These are phyloP conservation scores for Venturia asperata DNA, from an alignment of 2,329 filamentous ascomycete genomes.

Conservation along the genomic window DNA sequence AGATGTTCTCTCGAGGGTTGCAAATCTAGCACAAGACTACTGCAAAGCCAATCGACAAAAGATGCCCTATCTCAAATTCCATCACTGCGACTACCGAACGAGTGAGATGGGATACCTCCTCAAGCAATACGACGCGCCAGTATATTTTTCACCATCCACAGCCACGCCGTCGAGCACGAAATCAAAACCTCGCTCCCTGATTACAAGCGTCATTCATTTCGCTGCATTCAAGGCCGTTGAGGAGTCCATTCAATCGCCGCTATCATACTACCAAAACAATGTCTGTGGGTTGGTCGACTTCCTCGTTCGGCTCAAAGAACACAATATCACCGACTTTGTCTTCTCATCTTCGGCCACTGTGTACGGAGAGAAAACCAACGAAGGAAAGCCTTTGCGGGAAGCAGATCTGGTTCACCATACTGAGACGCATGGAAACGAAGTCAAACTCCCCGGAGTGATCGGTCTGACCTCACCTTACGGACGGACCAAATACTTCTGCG, in stretches of 20 bases:
- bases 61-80: constrained; percentile 8
- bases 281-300: constrained; percentile 57
- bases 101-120: constrained; percentile 5
- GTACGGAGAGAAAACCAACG: constrained; percentile 45
- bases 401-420: constrained; percentile 3
- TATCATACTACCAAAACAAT: constrained; percentile 63
- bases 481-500: constrained; percentile 60
- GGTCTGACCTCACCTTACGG: constrained; percentile 60
- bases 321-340: constrained; percentile 58
- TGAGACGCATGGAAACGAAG: constrained; percentile 26
- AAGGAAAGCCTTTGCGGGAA: constrained; percentile 47
- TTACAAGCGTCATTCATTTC: constrained; percentile 60
- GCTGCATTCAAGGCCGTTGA: constrained; percentile 61
- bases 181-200: constrained; percentile 25
- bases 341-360: constrained; percentile 63
- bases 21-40: neutral
- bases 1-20: constrained; percentile 27
- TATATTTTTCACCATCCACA: constrained; percentile 4
- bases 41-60: neutral
- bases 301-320: constrained; percentile 49
- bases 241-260: constrained; percentile 54
- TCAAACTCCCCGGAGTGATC: constrained; percentile 43
- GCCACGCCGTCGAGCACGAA: neutral
- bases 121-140: constrained; percentile 8
- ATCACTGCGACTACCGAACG: constrained; percentile 4